phyloP scores from a whole-genome alignment of 768 basidiomycete species.

The Naganishia randhawae region DNA sequence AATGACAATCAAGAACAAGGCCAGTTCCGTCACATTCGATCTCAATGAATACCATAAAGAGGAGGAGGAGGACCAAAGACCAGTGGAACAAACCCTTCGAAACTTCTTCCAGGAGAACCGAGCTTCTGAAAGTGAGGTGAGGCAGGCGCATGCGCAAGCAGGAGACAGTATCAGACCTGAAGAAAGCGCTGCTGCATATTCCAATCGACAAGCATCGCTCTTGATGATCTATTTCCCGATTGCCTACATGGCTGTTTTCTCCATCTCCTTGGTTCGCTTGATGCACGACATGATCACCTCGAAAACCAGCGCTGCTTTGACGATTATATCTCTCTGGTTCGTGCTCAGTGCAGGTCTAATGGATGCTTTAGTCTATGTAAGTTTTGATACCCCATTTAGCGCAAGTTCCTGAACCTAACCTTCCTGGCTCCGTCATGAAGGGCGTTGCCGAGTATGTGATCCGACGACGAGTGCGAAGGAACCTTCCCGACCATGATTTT shows the following conservation, averaged over 20 bases:
- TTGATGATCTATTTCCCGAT: slow-evolving; percentile 50
- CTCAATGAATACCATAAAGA: neutral
- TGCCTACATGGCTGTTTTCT: slow-evolving; percentile 46
- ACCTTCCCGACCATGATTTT: slow-evolving; percentile 11
- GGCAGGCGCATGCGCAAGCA: slow-evolving; percentile 15
- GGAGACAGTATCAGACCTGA: slow-evolving; percentile 23
- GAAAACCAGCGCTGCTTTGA: slow-evolving; percentile 33
- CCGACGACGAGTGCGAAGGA: slow-evolving; percentile 39
- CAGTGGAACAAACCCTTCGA: slow-evolving; percentile 34
- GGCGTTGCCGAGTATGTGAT: slow-evolving; percentile 45
- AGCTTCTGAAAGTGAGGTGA: slow-evolving; percentile 25
- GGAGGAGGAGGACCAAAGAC: neutral
- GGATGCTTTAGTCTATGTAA: slow-evolving; percentile 47
- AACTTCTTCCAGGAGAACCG: slow-evolving; percentile 46
- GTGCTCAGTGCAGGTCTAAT: slow-evolving; percentile 46
- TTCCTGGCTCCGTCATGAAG: slow-evolving; percentile 26
- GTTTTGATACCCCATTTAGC: slow-evolving; percentile 20
- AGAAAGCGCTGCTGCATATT: slow-evolving; percentile 45
- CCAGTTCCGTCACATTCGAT: neutral
- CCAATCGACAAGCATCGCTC: slow-evolving; percentile 49
- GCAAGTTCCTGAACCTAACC: neutral
- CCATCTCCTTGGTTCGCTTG: slow-evolving; percentile 44
- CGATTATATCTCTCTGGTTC: slow-evolving; percentile 41
- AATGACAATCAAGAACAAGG: neutral
- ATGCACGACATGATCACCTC: slow-evolving; percentile 46